Evolutionary conservation across 352 stramenopile genomes (phyloP).

Genomic region (Saprolegnia parasitica): DNA sequence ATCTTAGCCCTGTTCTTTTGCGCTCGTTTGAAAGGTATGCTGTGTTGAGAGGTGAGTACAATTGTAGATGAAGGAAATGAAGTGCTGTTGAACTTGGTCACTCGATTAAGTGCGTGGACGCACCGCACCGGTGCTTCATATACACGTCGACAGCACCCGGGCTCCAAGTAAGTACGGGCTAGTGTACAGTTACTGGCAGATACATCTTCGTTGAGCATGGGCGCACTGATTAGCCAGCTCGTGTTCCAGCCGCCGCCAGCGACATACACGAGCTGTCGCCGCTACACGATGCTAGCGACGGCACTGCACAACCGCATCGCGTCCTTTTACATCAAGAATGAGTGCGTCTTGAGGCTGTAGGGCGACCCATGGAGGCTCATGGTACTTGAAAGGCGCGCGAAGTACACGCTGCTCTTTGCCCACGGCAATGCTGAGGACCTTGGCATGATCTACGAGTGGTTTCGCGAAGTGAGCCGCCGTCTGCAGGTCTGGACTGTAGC

Average conservation of each 20-base stretch:
- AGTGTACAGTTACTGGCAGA: background rate
- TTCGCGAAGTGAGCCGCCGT: conserved; percentile 86
- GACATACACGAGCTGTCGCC: conserved; percentile 69
- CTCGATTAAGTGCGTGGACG: background rate
- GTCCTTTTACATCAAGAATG: conserved; percentile 92
- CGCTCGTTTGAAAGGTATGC: background rate
- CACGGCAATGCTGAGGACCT: conserved; percentile 97
- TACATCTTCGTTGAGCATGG: conserved; percentile 43
- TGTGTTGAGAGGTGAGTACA: background rate
- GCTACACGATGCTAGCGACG: conserved; percentile 94
- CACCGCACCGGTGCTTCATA: background rate
- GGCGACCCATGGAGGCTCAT: too few species aligned
- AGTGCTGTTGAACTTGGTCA: background rate
- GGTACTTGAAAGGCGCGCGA: conserved; percentile 58
- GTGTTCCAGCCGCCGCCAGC: conserved; percentile 85
- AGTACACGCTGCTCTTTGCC: conserved; percentile 95
- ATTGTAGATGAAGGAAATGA: too few species aligned
- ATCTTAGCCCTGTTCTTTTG: too few species aligned
- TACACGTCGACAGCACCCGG: background rate
- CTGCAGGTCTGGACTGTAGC: conserved; percentile 43
- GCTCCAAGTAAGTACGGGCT: background rate
- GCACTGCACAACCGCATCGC: conserved; percentile 85
- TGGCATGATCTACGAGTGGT: conserved; percentile 98
- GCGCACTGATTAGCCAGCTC: conserved; percentile 68
- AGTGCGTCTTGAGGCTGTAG: conserved; percentile 41